These are phyloP conservation scores for Delonix regia DNA, from an alignment of 306 rosid species.

Conservation along the genomic window DNA sequence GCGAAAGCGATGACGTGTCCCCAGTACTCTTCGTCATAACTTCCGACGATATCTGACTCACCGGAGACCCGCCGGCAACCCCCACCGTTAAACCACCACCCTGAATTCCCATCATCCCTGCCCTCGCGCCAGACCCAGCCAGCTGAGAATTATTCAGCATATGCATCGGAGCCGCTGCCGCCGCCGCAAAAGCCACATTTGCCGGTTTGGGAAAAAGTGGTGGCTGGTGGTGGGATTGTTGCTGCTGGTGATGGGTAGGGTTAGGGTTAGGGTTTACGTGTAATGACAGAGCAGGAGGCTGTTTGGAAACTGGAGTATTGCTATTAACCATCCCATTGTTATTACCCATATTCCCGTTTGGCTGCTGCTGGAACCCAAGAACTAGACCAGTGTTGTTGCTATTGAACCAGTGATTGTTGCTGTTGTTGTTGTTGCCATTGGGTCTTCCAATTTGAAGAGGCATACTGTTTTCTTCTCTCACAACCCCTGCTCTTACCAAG, in stretches of 20 bases:
- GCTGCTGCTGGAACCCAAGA: constrained; percentile 66
- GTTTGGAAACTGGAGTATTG: constrained; percentile 53
- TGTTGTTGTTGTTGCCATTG: background rate
- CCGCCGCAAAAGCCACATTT: constrained; percentile 54
- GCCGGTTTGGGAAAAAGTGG: constrained; percentile 77
- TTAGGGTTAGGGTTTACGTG: constrained; percentile 37
- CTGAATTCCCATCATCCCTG: constrained; percentile 45
- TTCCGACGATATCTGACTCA: constrained; percentile 63
- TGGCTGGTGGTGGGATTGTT: constrained; percentile 44
- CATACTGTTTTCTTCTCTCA: constrained; percentile 64
- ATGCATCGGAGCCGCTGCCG: constrained; percentile 47
- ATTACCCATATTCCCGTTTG: constrained; percentile 45
- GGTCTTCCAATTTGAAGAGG: constrained; percentile 55
- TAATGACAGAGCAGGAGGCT: constrained; percentile 48
- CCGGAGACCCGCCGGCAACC: constrained; percentile 58
- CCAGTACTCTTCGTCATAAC: constrained; percentile 40
- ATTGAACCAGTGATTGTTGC: constrained; percentile 50
- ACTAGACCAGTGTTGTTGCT: constrained; percentile 43
- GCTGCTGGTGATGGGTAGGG: constrained; percentile 37
- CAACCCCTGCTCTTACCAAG: constrained; percentile 88
- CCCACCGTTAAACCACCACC: constrained; percentile 45
- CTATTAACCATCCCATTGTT: constrained; percentile 38
- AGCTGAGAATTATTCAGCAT: constrained; percentile 60
- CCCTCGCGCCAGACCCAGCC: constrained; percentile 51
- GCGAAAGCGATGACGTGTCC: constrained; percentile 54